phyloP scores from a whole-genome alignment of 2,329 filamentous ascomycete genomes.

The Colletotrichum trifolii region DNA sequence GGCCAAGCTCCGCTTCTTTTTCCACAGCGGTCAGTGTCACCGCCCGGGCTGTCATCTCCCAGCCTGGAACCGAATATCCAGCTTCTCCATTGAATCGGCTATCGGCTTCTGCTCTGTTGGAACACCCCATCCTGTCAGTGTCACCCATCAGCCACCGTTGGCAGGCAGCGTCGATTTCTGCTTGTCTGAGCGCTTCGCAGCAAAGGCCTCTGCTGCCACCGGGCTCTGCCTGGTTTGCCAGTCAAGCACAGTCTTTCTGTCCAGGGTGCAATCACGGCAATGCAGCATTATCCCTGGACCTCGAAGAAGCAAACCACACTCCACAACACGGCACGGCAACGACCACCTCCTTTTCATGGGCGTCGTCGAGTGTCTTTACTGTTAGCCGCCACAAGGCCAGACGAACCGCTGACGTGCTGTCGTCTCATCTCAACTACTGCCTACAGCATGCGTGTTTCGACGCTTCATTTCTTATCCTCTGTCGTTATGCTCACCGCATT shows the following conservation, averaged over 20 bases:
- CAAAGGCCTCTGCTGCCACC: slow-evolving; percentile 3
- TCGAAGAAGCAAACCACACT: slow-evolving; percentile 1
- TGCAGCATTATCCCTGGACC: not conserved
- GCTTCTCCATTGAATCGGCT: slow-evolving; percentile 26
- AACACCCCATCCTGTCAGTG: not conserved
- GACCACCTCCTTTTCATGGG: too few species aligned
- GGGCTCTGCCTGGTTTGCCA: slow-evolving; percentile 13
- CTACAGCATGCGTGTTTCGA: too few species aligned
- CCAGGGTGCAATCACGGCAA: not conserved
- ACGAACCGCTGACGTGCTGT: slow-evolving; percentile 4
- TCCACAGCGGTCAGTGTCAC: too few species aligned
- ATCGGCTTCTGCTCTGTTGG: slow-evolving; percentile 11
- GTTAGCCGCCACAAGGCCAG: slow-evolving; percentile 11
- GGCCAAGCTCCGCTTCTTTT: slow-evolving; percentile 3
- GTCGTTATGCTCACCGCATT: not conserved
- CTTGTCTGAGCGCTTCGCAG: too few species aligned
- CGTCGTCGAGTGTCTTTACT: too few species aligned
- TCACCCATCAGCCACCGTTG: slow-evolving; percentile 3
- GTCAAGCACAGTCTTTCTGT: not conserved
- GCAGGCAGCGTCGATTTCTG: not conserved
- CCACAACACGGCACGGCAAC: too few species aligned
- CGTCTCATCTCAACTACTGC: not conserved
- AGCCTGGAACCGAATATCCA: not conserved
- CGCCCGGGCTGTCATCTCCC: slow-evolving; percentile 1
- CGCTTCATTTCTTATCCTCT: slow-evolving; percentile 1